Evolutionary conservation across 306 rosid genomes (phyloP).

Genomic region (Malus sylvestris): DNA sequence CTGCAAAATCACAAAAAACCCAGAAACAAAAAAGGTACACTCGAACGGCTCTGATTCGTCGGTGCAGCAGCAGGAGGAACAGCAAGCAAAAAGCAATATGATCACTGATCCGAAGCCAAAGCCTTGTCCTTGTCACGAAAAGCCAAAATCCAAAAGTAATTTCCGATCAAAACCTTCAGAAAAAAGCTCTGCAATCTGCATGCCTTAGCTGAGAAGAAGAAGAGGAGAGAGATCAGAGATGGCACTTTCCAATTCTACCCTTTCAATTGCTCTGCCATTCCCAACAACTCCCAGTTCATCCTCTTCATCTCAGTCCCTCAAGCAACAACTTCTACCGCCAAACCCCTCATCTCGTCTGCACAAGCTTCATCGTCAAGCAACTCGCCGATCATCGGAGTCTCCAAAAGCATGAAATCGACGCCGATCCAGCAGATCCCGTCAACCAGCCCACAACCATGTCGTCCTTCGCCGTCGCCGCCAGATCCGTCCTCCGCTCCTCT

Average conservation of each 20-base stretch:
- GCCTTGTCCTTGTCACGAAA: neutral
- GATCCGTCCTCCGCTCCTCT: conserved; percentile 67
- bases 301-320: neutral
- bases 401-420: too few relatives aligned
- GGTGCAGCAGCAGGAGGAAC: too few relatives aligned
- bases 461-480: conserved; percentile 51
- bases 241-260: neutral
- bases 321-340: neutral
- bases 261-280: neutral
- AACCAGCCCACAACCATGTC: conserved; percentile 32
- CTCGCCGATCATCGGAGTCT: too few relatives aligned
- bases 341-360: too few relatives aligned
- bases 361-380: too few relatives aligned
- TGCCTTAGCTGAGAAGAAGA: neutral
- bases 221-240: neutral
- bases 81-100: neutral
- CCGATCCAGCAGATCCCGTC: neutral
- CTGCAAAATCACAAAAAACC: too few relatives aligned
- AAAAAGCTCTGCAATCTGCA: neutral
- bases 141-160: neutral
- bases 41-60: too few relatives aligned
- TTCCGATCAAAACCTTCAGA: neutral
- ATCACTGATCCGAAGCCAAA: neutral
- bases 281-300: neutral
- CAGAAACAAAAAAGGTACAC: too few relatives aligned